These are phyloP conservation scores for Aureobasidium vineae DNA, from an alignment of 2,329 filamentous ascomycete species.

Conservation along the genomic window DNA sequence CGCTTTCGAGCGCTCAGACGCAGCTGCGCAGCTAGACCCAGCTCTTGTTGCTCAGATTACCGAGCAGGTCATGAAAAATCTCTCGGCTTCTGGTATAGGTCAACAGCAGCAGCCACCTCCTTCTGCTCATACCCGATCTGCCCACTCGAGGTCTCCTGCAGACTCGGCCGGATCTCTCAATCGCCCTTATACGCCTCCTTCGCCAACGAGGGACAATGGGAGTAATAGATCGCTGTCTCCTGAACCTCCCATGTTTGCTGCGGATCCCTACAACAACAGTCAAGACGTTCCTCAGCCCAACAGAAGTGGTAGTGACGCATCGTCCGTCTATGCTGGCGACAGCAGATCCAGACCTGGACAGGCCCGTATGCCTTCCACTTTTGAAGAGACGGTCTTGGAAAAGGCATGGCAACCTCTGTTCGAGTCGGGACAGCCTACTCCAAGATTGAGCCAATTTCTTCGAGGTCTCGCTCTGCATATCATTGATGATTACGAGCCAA, in stretches of 20 bases:
- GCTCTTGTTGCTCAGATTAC: conserved; percentile 62
- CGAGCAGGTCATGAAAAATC: conserved; percentile 47
- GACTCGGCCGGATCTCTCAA: conserved; percentile 51
- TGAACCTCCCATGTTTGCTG: conserved; percentile 34
- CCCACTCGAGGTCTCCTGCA: conserved; percentile 43
- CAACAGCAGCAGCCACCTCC: conserved; percentile 29
- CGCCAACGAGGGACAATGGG: conserved; percentile 44
- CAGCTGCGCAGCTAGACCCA: conserved; percentile 55
- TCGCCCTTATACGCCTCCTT: conserved; percentile 56
- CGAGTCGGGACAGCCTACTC: conserved; percentile 65
- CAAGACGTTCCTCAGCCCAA: conserved; percentile 13
- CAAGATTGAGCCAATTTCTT: conserved; percentile 67
- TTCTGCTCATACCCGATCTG: conserved; percentile 7
- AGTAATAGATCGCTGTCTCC: conserved; percentile 40
- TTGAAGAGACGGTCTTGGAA: conserved; percentile 60
- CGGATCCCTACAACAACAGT: conserved; percentile 21
- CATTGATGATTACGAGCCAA: conserved; percentile 67
- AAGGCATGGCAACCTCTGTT: conserved; percentile 77
- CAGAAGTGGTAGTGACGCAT: conserved; percentile 30
- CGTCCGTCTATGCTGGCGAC: conserved; percentile 33
- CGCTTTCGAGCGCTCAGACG: conserved; percentile 54
- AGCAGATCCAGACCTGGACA: conserved; percentile 35
- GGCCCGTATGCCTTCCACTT: conserved; percentile 39
- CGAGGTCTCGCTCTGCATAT: conserved; percentile 71
- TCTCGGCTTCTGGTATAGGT: conserved; percentile 48